Base-by-base conservation (phyloP, 2,329 filamentous ascomycete species). In the Lasiodiplodia sp. region DNA sequence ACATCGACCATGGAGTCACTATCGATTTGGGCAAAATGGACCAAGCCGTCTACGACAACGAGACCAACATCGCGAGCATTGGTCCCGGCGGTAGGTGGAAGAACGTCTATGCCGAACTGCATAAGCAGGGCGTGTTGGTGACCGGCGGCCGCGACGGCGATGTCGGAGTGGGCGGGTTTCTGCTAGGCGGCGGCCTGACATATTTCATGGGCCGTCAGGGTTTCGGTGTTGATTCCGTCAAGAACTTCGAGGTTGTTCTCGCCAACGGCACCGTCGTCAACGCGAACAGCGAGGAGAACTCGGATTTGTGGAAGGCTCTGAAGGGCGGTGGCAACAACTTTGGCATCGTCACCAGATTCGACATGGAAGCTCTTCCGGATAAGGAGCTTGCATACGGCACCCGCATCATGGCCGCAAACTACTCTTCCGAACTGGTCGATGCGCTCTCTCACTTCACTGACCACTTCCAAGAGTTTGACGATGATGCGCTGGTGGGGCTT, bases 301-400 rank as follows among this genome's bases (percentile, higher is more conserved):
- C 0, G 52, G 77, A 80, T 63, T 72, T 82, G 1, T 80, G 77
- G 72, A 76, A 75, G 73, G 77, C 78, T 0, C 71, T 81, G 11
- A 78, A 78, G 38, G 79, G 79, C 16, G 79, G 79, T 25, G 73
- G 72, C 2, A 77, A 72, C 66, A 79, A 80, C 67, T 79, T 81
- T 49, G 79, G 77, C 16, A 74, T 81, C n/a, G 78, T 80, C 18
- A 79, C 78, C 3, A 72, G 75, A 12, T 75, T 79, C 64, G 74
- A 74, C 11, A 71, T 77, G 44, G n/a, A 57, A 3, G 47, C 51
- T 10, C 38, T 66, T 12, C 52, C 52, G 25, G 52, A 55, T 25
- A 8, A 25, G 11, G 25, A 7, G 0, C 25, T 55, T 3, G 52
- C 52, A 25, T 55, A 55, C 14, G 52, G 52, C 25, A 18, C 11